Evolutionary conservation across 345 rosid species (phyloP), one percentile per base, ranked within the genome.

Genomic region (Euphorbia lathyris): DNA sequence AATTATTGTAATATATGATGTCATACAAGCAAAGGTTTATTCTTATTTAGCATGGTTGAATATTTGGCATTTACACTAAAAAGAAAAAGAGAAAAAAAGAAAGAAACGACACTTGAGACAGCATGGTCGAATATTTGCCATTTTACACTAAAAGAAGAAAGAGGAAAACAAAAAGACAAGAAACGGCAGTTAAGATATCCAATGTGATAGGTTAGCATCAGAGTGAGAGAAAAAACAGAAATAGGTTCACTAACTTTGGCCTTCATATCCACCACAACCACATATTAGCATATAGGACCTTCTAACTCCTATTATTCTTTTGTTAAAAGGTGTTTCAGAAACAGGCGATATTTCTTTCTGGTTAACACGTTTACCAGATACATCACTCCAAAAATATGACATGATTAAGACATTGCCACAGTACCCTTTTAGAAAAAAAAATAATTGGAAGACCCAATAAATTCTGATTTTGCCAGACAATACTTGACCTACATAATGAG

Each of bases 11-110:
- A 1, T 14, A 48, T 22, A 58, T 47, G 26, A 48, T 2, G 26
- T 22, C 5, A 61, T 14, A 19, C 13, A 29, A n/a, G 26, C 29
- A 42, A 32, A 13, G 42, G 17, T 26, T 55, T 55, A 58, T 17
- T n/a, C 29, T 66, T 66, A 63, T 26, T 64, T 64, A 12, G 43
- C 9, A 51, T 73, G 0, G 52, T 51, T 29, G 61, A 10, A 34
- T 42, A 42, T 50, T 9, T 50, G 43, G 55, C n/a, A 3, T 48
- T 19, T 16, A 52, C 38, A 20, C 17, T 30, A 40, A 50, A 7
- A 10, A 50, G 25, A 26, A 27, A 47, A 27, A 25, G 47, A 13
- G 14, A 26, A 17, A 11, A 11, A 17, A 27, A 0, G 29, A 17
- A 14, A 45, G 2, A 58, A 14, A 12, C 4, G 19, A 5, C 8